A percentile compares a stretch with the other conserved stretches of the same genome.
These are phyloP conservation scores for Monosporascus sp. DNA, from an alignment of 2,329 filamentous ascomycete species.

Conservation along the genomic window DNA sequence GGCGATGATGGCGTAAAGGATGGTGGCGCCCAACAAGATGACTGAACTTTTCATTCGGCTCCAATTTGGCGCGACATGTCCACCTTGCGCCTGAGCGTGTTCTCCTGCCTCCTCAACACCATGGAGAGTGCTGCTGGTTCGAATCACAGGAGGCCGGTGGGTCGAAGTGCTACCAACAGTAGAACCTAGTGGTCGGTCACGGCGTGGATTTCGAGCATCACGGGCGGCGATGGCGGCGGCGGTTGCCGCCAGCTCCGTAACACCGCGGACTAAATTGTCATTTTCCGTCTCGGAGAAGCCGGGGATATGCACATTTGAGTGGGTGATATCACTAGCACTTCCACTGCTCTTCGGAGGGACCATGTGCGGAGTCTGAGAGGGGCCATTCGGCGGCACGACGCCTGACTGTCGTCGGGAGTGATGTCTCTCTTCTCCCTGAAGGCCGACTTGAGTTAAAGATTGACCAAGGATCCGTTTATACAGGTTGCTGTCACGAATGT, in stretches of 20 bases:
- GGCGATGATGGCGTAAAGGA: conserved; percentile 93
- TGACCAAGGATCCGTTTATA: conserved; percentile 93
- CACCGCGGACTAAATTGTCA: conserved; percentile 72
- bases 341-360: conserved; percentile 64
- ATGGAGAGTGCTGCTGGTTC: conserved; percentile 33
- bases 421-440: conserved; percentile 46
- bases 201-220: conserved; percentile 52
- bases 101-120: conserved; percentile 43
- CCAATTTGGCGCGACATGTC: conserved; percentile 99
- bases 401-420: conserved; percentile 23
- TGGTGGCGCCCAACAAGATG: conserved; percentile 80
- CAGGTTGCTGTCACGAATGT: conserved; percentile 80
- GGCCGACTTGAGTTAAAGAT: conserved; percentile 76
- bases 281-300: conserved; percentile 81
- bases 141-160: conserved; percentile 25
- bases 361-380: conserved; percentile 57
- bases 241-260: conserved; percentile 90
- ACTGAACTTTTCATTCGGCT: conserved; percentile 84
- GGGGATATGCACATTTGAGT: conserved; percentile 49
- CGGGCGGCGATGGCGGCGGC: conserved; percentile 82
- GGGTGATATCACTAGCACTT: conserved; percentile 34
- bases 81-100: conserved; percentile 52
- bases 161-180: conserved; percentile 22
- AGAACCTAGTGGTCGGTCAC: conserved; percentile 28
- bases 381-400: conserved; percentile 35